Evolutionary conservation across 352 stramenopile species (phyloP), one percentile per base, ranked within the genome.

Genomic region (Lagenidium sp.): DNA sequence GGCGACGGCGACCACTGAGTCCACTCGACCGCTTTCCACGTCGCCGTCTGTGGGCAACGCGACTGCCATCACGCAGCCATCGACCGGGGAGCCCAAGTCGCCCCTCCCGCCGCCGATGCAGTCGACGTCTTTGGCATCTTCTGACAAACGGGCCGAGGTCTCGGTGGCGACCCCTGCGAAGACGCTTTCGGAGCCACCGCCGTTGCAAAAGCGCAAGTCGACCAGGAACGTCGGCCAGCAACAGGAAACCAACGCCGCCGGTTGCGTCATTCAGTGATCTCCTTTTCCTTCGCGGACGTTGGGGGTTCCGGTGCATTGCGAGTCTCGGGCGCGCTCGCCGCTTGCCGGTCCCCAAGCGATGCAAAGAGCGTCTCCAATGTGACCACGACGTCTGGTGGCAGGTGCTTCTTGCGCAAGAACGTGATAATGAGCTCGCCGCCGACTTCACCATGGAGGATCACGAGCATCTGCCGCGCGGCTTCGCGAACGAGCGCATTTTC

Each of bases 401-500:
- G 30, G 6, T 44, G 45, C 11, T 49, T 38, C 37, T 35, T 41
- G 15, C 35, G 47, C 38, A 56, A 36, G 16, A 19, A 59, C 31
- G 49, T 21, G 4, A 57, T 13, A 4, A 63, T 26, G 16, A 63
- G 31, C 2, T 68, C 44, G 0, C 56, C 38, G 1, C 62, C 68
- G 10, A 78, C 53, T 43, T 81, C 53, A 21, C 16, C 28, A 15
- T 61, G 62, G 10, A 81, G 30, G 1, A 56, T 50, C 10, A 71
- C 13, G 4, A 69, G 43, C 10, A 81, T 32, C 36, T 81, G 48
- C 35, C 61, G 56, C 10, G 60, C 50, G 2, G 68, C 63, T 6
- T 68, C 60, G 11, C 68, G 47, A 30, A 77, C 43, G 23, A 73
- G 61, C 6, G 60, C 53, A 31, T 66, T 73, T 11, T 59, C 53